Evolutionary conservation across 768 basidiomycete genomes (phyloP).

Genomic region (Boletus eberwhitei): DNA sequence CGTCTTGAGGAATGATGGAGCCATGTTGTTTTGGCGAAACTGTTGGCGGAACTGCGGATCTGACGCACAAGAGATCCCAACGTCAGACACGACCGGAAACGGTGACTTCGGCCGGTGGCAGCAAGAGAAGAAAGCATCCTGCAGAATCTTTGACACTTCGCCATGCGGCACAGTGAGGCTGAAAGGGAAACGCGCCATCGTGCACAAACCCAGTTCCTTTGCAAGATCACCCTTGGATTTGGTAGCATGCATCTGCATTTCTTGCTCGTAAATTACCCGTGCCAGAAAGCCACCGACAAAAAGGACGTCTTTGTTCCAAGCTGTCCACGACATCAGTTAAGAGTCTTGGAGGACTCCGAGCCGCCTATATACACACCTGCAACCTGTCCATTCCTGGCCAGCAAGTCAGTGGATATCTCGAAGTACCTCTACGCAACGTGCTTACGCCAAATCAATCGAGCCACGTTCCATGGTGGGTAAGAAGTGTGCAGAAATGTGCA

Average conservation of each 20-base stretch:
- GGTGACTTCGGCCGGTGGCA: background rate
- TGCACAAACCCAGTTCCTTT: slow-evolving; percentile 50
- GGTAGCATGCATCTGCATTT: slow-evolving; percentile 54
- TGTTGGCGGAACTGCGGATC: slow-evolving; percentile 3
- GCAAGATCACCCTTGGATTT: background rate
- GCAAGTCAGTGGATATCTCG: background rate
- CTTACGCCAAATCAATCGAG: slow-evolving; percentile 82
- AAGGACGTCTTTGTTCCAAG: slow-evolving; percentile 89
- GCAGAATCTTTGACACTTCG: slow-evolving; percentile 11
- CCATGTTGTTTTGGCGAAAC: slow-evolving; percentile 4
- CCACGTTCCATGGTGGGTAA: slow-evolving; percentile 96
- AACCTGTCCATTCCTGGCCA: slow-evolving; percentile 74
- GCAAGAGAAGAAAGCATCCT: slow-evolving; percentile 16
- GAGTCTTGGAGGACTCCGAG: background rate
- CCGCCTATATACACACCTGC: slow-evolving; percentile 45
- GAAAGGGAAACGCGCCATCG: slow-evolving; percentile 82
- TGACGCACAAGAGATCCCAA: slow-evolving; percentile 1
- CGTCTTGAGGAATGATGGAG: slow-evolving; percentile 5
- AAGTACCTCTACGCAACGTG: background rate
- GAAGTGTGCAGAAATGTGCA: slow-evolving; percentile 73
- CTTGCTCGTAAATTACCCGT: slow-evolving; percentile 80
- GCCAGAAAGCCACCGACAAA: slow-evolving; percentile 78
- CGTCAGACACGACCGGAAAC: slow-evolving; percentile 15
- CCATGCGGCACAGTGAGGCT: slow-evolving; percentile 27
- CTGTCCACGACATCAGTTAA: slow-evolving; percentile 31